Base-by-base conservation (phyloP, 768 basidiomycete genomes). In the Russula earlei region DNA sequence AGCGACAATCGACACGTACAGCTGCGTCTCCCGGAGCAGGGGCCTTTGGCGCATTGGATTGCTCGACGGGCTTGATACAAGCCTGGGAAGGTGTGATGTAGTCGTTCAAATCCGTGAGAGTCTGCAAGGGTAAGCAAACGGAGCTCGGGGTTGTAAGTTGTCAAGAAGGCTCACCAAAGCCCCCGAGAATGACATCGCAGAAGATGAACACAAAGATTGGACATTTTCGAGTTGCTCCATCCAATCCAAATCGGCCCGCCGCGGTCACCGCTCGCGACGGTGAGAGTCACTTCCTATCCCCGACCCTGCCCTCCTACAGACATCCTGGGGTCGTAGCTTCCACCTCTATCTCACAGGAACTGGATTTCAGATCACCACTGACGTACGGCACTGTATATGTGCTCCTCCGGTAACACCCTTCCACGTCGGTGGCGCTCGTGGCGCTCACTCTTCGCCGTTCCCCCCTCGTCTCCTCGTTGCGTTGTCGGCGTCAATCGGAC, bases 21-120 rank as follows among this genome's bases (percentile, higher is more conserved):
- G 74, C 64, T 12, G 79, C 75, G 24, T 73, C 72, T 5, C 75
- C 75, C 0, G 70, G 65, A 24, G 72, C 73, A 41, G 69, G 68
- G 14, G 62, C 48, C 5, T 65, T 78, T 68, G 65, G 65, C 37
- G 59, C 52, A 42, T 78, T 77, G 9, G 71, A 69, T 56, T 78
- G 74, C 63, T 83, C 76, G 22, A 98, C 91, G 0, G 96, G 95
- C 66, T 97, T 96, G 71, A 98, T 97, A 70, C 96, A 99, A 19
- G 88, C 88, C 71, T 97, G 95, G 1, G 92, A 87, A 1, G 96
- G 96, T 0, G 91, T 87, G 41, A 99, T 90, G 69, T 93, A 99
- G 70, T 98, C 96, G 68, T 97, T 97, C 48, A 98, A 78, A 70
- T 95, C 94, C 19, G 91, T 91, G 45, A 97, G 73, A 9, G 87